Conservation (phyloP, 345 rosid species). For the Capsella bursapastoris region DNA sequence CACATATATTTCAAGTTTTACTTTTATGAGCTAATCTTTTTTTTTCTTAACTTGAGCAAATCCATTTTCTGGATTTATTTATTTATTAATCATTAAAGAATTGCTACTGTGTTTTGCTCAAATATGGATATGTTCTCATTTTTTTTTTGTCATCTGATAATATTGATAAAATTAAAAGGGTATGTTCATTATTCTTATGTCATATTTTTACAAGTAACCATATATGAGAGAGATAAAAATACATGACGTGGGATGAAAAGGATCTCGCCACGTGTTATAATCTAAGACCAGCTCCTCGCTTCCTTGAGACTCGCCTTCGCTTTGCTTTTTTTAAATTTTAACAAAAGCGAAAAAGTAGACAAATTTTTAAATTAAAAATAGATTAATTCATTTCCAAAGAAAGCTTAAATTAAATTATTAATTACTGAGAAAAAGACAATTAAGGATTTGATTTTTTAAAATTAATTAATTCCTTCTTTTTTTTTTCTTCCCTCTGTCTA, state of each 20-base stretch:
- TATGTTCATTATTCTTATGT: not conserved
- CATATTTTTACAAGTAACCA: not conserved
- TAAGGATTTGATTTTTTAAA: conserved; percentile 6
- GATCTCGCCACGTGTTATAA: conserved; percentile 27
- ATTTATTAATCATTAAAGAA: not conserved
- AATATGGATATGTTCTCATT: not conserved
- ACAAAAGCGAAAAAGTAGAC: conserved; percentile 38
- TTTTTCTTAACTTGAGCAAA: too few relatives aligned
- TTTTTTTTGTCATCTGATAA: too few relatives aligned
- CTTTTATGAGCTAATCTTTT: too few relatives aligned
- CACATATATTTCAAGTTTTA: too few relatives aligned
- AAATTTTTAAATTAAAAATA: conserved; percentile 19
- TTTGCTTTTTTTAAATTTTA: conserved; percentile 17
- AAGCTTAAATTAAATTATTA: conserved; percentile 3
- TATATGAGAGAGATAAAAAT: not conserved
- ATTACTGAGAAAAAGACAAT: conserved; percentile 36
- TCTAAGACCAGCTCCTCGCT: conserved; percentile 13
- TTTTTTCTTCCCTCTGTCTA: not conserved
- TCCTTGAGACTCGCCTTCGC: conserved; percentile 50
- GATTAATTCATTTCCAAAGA: conserved; percentile 17
- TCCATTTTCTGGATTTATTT: not conserved
- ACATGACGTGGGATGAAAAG: conserved; percentile 35
- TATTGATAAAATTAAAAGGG: not conserved
- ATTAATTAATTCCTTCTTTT: not conserved
- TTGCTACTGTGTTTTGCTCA: not conserved